These are phyloP conservation scores for Fomitopsis pinicola DNA, from an alignment of 1,284 basidiomycete genomes.

Conservation along the genomic window DNA sequence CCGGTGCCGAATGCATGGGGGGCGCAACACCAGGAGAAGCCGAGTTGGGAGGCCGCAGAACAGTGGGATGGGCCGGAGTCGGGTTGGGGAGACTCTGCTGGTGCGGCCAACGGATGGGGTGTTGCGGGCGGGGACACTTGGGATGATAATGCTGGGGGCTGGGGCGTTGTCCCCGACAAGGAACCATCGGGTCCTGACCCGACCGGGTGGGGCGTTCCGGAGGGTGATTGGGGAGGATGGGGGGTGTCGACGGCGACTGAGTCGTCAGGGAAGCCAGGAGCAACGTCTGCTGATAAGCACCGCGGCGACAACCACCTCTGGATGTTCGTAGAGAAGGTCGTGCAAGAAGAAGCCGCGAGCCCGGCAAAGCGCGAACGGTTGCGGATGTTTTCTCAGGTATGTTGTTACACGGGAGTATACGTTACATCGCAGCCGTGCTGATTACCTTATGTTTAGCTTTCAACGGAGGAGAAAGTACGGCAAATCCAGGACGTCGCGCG, in stretches of 20 bases:
- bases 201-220: background rate
- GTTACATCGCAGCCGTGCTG: background rate
- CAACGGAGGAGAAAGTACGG: conserved; percentile 47
- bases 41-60: background rate
- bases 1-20: background rate
- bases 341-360: conserved; percentile 35
- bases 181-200: background rate
- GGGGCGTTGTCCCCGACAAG: conserved; percentile 24
- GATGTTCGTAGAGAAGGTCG: conserved; percentile 47
- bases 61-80: background rate
- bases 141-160: background rate
- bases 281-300: background rate
- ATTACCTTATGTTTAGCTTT: conserved; percentile 34
- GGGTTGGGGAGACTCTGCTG: conserved; percentile 1
- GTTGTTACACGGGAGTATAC: conserved; percentile 9
- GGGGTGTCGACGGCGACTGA: conserved; percentile 12
- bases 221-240: conserved; percentile 21
- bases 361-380: conserved; percentile 34
- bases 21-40: background rate
- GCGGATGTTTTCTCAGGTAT: conserved; percentile 48
- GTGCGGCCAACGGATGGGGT: background rate
- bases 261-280: background rate
- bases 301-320: conserved; percentile 7
- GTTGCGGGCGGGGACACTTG: conserved; percentile 1
- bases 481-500: conserved; percentile 35